These are phyloP conservation scores for Cutaneotrichosporon cavernicola DNA, from an alignment of 1,284 basidiomycete genomes.

Conservation along the genomic window DNA sequence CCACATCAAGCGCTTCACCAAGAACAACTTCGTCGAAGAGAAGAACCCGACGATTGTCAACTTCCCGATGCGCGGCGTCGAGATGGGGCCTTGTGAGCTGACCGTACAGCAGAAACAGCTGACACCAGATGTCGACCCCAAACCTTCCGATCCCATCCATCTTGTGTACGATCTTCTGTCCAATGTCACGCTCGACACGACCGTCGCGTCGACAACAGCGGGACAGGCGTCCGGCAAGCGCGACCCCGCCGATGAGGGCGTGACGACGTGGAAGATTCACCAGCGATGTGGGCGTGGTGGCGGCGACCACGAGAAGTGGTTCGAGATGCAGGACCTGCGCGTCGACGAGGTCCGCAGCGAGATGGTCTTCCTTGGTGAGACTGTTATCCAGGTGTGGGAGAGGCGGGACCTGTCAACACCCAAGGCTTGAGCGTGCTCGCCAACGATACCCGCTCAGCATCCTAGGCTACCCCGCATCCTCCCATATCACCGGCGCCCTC, in stretches of 20 bases:
- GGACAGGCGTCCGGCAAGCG: slow-evolving; percentile 33
- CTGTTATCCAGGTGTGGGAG: slow-evolving; percentile 75
- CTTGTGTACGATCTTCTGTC: slow-evolving; percentile 90
- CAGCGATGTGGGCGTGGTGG: slow-evolving; percentile 69
- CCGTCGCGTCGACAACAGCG: slow-evolving; percentile 74
- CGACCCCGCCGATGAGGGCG: slow-evolving; percentile 36
- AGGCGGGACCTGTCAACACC: slow-evolving; percentile 44
- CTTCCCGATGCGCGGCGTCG: slow-evolving; percentile 88
- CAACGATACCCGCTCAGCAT: not conserved
- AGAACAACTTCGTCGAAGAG: slow-evolving; percentile 95
- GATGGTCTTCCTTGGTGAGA: slow-evolving; percentile 97
- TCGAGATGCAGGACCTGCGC: slow-evolving; percentile 93
- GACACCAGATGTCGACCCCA: slow-evolving; percentile 71
- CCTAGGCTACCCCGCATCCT: not conserved
- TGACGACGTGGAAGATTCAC: slow-evolving; percentile 77
- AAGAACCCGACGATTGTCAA: slow-evolving; percentile 99
- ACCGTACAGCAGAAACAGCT: slow-evolving; percentile 15
- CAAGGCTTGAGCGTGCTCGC: not conserved
- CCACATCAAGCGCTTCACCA: slow-evolving; percentile 97
- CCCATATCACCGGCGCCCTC: not conserved
- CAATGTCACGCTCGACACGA: slow-evolving; percentile 87
- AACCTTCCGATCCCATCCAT: slow-evolving; percentile 58
- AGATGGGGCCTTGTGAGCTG: slow-evolving; percentile 79
- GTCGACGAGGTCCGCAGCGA: slow-evolving; percentile 93
- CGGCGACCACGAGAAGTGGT: slow-evolving; percentile 88